Conservation (phyloP, 345 rosid species). For the rapeseed (Brassica napus) region DNA sequence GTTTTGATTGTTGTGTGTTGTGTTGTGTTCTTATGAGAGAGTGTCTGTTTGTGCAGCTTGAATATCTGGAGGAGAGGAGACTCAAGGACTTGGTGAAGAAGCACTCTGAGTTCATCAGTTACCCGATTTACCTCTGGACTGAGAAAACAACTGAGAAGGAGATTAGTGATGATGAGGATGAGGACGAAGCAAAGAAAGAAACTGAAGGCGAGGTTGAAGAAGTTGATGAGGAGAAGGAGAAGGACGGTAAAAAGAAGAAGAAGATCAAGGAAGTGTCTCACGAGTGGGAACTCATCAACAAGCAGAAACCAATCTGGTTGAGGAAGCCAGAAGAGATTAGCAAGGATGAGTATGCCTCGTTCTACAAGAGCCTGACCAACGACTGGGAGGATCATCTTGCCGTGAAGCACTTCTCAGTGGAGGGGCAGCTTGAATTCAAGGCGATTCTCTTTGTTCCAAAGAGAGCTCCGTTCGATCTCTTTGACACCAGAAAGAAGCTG, state of each 20-base stretch:
- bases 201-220: constrained; percentile 77
- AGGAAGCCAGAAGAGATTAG: constrained; percentile 89
- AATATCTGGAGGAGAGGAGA: constrained; percentile 84
- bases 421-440: constrained; percentile 92
- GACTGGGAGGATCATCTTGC: constrained; percentile 93
- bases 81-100: constrained; percentile 92
- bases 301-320: constrained; percentile 91
- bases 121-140: constrained; percentile 80
- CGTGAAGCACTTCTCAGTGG: constrained; percentile 87
- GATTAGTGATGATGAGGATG: constrained; percentile 84
- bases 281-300: constrained; percentile 86
- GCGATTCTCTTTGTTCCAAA: constrained; percentile 78
- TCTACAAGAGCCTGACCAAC: constrained; percentile 83
- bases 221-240: constrained; percentile 77
- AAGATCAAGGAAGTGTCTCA: constrained; percentile 87
- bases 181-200: constrained; percentile 64
- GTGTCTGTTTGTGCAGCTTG: constrained; percentile 46
- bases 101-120: constrained; percentile 92
- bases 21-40: background rate
- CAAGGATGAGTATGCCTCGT: constrained; percentile 82
- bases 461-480: constrained; percentile 88
- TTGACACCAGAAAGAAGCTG: constrained; percentile 76
- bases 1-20: background rate
- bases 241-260: constrained; percentile 73
- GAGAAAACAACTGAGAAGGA: constrained; percentile 93